Conservation (phyloP, 441 rosid genomes). For the Euphorbia celastroides region DNA sequence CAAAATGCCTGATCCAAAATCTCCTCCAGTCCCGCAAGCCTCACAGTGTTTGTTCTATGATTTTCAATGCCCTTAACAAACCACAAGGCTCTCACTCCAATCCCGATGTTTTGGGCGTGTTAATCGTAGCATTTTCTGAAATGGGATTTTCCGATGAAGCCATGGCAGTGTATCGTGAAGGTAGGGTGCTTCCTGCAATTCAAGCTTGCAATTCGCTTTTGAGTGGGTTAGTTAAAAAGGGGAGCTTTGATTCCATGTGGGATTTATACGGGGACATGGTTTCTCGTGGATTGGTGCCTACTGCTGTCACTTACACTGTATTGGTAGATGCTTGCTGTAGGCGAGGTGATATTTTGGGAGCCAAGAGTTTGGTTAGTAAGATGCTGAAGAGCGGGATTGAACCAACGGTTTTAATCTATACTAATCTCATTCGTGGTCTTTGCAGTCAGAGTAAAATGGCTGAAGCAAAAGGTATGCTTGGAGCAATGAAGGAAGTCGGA, state of each 20-base stretch:
- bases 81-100: conserved; percentile 25
- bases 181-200: conserved; percentile 30
- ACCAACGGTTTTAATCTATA: conserved; percentile 49
- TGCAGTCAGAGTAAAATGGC: conserved; percentile 38
- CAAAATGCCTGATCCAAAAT: conserved; percentile 48
- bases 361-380: conserved; percentile 41
- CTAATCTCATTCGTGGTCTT: conserved; percentile 46
- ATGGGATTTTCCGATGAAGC: conserved; percentile 54
- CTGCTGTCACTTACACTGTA: conserved; percentile 50
- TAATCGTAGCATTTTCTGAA: conserved; percentile 49
- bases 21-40: conserved; percentile 34
- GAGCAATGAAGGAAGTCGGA: conserved; percentile 34
- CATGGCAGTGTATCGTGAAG: conserved; percentile 42
- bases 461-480: conserved; percentile 45
- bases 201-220: conserved; percentile 51
- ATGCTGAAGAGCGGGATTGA: conserved; percentile 40
- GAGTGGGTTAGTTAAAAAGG: conserved; percentile 43
- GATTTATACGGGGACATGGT: conserved; percentile 37
- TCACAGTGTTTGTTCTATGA: conserved; percentile 19
- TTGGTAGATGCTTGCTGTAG: conserved; percentile 48
- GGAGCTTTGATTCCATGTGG: conserved; percentile 44
- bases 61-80: conserved; percentile 40
- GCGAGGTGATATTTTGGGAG: conserved; percentile 40
- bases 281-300: conserved; percentile 45
- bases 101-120: conserved; percentile 44